Evolutionary conservation across 2,329 filamentous ascomycete species (phyloP).

Genomic region (Microdochium paspali): DNA sequence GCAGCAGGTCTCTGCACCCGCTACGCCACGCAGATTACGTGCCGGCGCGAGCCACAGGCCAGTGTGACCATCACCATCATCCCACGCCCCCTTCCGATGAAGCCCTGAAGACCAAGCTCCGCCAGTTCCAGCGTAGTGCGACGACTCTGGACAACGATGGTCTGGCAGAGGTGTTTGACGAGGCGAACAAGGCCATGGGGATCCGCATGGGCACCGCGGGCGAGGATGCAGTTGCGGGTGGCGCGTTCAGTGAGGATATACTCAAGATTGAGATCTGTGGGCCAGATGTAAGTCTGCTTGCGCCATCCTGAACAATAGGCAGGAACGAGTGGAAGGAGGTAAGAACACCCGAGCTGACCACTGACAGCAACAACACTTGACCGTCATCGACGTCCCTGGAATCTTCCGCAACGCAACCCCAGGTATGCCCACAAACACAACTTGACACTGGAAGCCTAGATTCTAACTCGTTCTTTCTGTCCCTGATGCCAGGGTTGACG

Average conservation of each 20-base stretch:
- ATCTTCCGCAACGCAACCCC: constrained; percentile 33
- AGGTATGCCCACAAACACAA: constrained; percentile 11
- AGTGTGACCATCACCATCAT: constrained; percentile 43
- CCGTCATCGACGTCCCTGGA: constrained; percentile 44
- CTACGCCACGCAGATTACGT: constrained; percentile 49
- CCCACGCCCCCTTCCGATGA: constrained; percentile 16
- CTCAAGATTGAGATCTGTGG: constrained; percentile 1
- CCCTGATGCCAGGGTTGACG: constrained; percentile 1
- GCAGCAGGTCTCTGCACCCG: constrained; percentile 52
- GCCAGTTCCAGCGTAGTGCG: not conserved
- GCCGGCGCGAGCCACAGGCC: constrained; percentile 36
- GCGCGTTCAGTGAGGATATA: not conserved
- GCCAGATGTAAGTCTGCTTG: not conserved
- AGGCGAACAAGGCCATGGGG: not conserved
- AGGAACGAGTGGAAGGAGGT: too few species aligned
- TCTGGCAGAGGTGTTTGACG: not conserved
- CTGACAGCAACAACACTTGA: constrained; percentile 31
- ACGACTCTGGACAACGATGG: not conserved
- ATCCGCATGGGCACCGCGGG: not conserved
- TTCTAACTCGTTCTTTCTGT: not conserved
- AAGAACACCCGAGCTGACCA: too few species aligned
- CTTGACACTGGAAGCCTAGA: not conserved
- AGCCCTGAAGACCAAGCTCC: not conserved
- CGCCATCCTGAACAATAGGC: not conserved
- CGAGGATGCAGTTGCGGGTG: not conserved